Evolutionary conservation across 2,329 filamentous ascomycete species (phyloP), one percentile per base, ranked within the genome.

Genomic region (Fusarium decemcellulare): DNA sequence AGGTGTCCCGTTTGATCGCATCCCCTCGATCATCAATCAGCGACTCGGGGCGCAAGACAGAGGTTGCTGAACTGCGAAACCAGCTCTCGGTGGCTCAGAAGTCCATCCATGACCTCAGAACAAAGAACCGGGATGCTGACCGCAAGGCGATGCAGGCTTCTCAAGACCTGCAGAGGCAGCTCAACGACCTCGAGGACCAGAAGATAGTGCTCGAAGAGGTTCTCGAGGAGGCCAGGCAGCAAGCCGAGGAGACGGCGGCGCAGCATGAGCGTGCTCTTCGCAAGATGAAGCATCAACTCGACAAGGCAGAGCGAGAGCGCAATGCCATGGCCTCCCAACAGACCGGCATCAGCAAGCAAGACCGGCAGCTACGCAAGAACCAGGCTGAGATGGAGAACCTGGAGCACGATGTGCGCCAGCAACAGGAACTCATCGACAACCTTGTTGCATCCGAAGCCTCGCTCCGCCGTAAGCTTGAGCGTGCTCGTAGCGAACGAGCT

Each of bases 351-450:
- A 81, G 81, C 50, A 86, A 86, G 59, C 88, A 90, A 74, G 85
- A 88, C 44, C 83, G 85, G 42, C 88, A 91, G 62, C 80, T 93
- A 29, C 89, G 88, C 65, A 86, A 88, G 72, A 87, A 87, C 18
- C 90, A 92, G 77, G 83, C 89, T 12, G 88, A 91, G 73, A 83
- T 87, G 43, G 89, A 93, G 77, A 87, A 90, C 36, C 84, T 96
- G n/a, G 90, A 93, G 71, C 85, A 93, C 61, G 90, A 93, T 74
- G 85, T 96, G 30, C 84, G 87, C 7, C 89, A 92, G 74, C 90
- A 92, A 65, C 90, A 93, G 59, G 84, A 88, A 59, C 86, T 89
- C 14, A 87, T 95, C 51, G 87, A 88, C 42, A 79, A 83, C 34
- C 82, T 90, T 30, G 80, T 83, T 36, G 81, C 81, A 14, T 85